Percentiles rank a stretch among this genome's conserved stretches.
These are phyloP conservation scores for Dictyostelium intermedium DNA, from an alignment of 78 protist genomes.

Conservation along the genomic window DNA sequence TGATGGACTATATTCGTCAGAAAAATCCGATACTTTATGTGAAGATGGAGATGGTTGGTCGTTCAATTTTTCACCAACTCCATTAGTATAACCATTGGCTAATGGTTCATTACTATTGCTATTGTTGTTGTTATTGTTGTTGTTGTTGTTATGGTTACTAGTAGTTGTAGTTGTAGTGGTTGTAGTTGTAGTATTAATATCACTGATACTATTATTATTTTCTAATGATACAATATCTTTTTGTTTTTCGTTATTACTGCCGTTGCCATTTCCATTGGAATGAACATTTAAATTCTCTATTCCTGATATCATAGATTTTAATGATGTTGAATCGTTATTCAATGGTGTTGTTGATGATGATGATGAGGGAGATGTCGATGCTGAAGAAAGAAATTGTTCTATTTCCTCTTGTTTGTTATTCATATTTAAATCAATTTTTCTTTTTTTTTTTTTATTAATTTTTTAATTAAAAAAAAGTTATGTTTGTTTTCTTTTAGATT, in stretches of 20 bases:
- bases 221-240: neutral
- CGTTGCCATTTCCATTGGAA: neutral
- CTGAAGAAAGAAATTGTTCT: neutral
- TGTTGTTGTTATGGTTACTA: neutral
- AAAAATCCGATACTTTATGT: neutral
- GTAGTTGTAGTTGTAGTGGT: neutral
- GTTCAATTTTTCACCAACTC: neutral
- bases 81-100: neutral
- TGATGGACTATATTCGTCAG: constrained; percentile 22
- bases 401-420: constrained; percentile 13
- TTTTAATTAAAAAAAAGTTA: too few relatives aligned
- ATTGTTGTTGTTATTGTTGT: neutral
- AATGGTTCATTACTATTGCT: neutral
- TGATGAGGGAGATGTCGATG: constrained; percentile 1
- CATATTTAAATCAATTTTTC: neutral
- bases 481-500: neutral
- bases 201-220: neutral
- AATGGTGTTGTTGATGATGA: neutral
- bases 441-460: neutral
- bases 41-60: neutral
- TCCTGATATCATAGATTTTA: constrained; percentile 4
- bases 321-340: neutral
- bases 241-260: neutral
- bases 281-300: neutral
- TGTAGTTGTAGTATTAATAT: neutral